Percentiles rank a stretch among this genome's conserved stretches.
Evolutionary conservation across 345 rosid species (phyloP).

Genomic region (Heritiera fomes): DNA sequence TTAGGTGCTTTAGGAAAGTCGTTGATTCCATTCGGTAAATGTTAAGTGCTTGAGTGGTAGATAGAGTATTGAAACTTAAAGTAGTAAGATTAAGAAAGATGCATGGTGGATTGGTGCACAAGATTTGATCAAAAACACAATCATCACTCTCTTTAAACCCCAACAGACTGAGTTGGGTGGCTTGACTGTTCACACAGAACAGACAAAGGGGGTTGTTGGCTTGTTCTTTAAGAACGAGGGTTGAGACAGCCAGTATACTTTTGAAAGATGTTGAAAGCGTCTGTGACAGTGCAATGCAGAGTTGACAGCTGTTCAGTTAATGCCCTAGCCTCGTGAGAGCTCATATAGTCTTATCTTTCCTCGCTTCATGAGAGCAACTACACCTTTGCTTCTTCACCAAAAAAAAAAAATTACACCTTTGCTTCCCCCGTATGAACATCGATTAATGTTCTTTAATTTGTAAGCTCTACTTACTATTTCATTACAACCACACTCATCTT

Average conservation of each 20-base stretch:
- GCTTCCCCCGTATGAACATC: not conserved
- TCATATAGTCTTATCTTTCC: not conserved
- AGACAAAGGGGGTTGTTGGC: not conserved
- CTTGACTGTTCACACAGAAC: not conserved
- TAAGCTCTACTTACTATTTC: not conserved
- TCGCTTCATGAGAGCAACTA: no score
- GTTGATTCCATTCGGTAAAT: no score
- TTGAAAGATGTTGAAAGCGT: not conserved
- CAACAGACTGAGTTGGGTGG: not conserved
- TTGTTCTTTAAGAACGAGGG: not conserved
- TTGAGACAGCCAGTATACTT: not conserved
- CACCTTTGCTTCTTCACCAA: not conserved
- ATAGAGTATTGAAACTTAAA: no score
- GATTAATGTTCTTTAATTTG: not conserved
- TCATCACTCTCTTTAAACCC: not conserved
- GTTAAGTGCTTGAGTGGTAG: no score
- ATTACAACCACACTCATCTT: not conserved
- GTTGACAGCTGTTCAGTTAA: slow-evolving; percentile 22
- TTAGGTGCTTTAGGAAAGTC: not conserved
- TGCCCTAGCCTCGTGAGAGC: not conserved
- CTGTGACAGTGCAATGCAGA: not conserved
- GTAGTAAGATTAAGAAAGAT: no score
- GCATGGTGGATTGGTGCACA: not conserved
- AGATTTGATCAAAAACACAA: not conserved
- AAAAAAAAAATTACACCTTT: not conserved